Evolutionary conservation across 148 eudicot species (phyloP), one percentile per base, ranked within the genome.

Genomic region (Suaeda aralocaspica): DNA sequence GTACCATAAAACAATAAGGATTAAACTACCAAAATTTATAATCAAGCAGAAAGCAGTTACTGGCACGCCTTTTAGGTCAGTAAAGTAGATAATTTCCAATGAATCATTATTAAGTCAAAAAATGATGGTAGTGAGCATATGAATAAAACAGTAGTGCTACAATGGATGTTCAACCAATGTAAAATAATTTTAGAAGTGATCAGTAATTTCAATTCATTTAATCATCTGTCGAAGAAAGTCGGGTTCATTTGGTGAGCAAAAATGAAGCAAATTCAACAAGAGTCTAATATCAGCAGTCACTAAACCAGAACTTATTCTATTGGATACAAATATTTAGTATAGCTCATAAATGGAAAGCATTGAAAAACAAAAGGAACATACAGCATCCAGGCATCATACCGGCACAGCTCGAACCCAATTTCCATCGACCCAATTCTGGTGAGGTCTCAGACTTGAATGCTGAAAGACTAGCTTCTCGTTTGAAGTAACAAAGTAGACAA

Each of bases 391-490:
- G 59, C 31, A 44, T 22, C 41, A 50, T 71, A 71, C 74, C 74
- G 30, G 59, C 0, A 30, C 63, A 72, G 75, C 68, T 64, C 9
- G 51, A 72, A 63, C 39, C 75, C 75, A 72, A 50, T 72, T 48
- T 1, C 86, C 89, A 13, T 82, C 10, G 14, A 78, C 70, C 92
- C 96, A 90, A 59, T 86, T 91, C 13, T 91, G 83, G 60, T 86
- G 92, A 60, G 81, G 70, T 81, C 96, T 70, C 41, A 90, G 74
- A 31, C 83, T 62, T 26, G 68, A 45, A 5, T 14, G 53, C 34
- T 16, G 58, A 49, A 78, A 90, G 57, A 71, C 80, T 19, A 88
- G 22, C 79, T 88, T 79, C 80, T 90, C 90, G 14, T 80, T 78
- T 2, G 84, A 60, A n/a, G 72, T 75, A 49, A 88, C 69, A 71